These are phyloP conservation scores for Fusarium armeniacum DNA, from an alignment of 2,329 filamentous ascomycete species.

Conservation along the genomic window DNA sequence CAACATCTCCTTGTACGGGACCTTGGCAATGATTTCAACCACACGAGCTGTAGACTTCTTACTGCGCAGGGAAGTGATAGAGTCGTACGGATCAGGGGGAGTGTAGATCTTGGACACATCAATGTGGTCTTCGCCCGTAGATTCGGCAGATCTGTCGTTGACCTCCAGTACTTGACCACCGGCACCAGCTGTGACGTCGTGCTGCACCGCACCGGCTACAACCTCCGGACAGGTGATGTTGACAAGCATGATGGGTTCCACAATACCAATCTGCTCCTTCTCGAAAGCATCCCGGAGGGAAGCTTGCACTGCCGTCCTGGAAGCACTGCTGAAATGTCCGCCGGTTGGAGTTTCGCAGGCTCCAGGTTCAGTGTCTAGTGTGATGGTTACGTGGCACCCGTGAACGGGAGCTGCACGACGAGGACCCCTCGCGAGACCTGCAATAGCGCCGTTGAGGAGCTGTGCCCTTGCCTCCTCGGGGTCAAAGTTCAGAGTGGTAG, in stretches of 20 bases:
- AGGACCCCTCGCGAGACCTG: constrained; percentile 87
- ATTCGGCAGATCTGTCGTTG: constrained; percentile 64
- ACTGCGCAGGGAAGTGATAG: constrained; percentile 68
- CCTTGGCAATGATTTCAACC: constrained; percentile 82
- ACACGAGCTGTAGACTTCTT: constrained; percentile 64
- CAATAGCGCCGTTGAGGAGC: constrained; percentile 83
- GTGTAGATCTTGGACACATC: constrained; percentile 84
- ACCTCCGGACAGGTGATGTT: constrained; percentile 88
- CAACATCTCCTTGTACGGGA: constrained; percentile 96
- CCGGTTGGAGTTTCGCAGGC: constrained; percentile 71
- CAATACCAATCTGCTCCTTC: constrained; percentile 71
- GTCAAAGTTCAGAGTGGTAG: constrained; percentile 65
- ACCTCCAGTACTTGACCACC: constrained; percentile 82
- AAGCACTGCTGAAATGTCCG: constrained; percentile 75
- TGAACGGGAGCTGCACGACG: constrained; percentile 85
- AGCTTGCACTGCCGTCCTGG: constrained; percentile 73
- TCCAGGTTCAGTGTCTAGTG: constrained; percentile 74
- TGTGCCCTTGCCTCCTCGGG: constrained; percentile 66
- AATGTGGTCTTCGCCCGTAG: constrained; percentile 62
- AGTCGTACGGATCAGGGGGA: constrained; percentile 85
- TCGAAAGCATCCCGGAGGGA: constrained; percentile 75
- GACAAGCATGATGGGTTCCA: constrained; percentile 95
- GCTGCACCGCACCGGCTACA: constrained; percentile 83
- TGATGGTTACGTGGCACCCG: constrained; percentile 77
- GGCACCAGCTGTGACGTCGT: constrained; percentile 80